Evolutionary conservation across 352 stramenopile genomes (phyloP).

Genomic region (Sclerospora graminicola): DNA sequence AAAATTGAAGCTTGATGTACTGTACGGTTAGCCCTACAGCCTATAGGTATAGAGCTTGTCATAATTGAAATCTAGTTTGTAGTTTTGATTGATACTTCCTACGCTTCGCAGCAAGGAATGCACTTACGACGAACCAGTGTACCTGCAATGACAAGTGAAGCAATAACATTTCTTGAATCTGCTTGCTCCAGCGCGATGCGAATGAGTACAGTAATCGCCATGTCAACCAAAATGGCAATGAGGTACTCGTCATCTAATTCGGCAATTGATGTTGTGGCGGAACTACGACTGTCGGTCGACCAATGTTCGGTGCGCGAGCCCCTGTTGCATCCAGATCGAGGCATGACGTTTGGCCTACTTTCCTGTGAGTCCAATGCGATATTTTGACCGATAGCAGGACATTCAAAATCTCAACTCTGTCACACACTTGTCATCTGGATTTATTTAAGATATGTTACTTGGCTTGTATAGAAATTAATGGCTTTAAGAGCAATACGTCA

Average conservation of each 20-base stretch:
- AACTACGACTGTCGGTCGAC: slow-evolving; percentile 14
- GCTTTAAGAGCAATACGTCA: no score
- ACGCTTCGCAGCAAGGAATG: no score
- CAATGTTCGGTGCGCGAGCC: slow-evolving; percentile 17
- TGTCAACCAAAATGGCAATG: slow-evolving; percentile 27
- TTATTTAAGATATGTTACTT: no score
- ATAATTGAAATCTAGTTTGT: no score
- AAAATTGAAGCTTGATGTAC: no score
- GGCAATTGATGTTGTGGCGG: slow-evolving; percentile 9
- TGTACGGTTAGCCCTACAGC: no score
- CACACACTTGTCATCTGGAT: no score
- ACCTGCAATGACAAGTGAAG: background rate
- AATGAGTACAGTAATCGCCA: slow-evolving; percentile 33
- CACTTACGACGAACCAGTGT: background rate
- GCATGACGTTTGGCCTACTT: slow-evolving; percentile 22
- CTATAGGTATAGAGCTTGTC: no score
- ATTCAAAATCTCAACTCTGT: slow-evolving; percentile 26
- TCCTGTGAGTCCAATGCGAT: slow-evolving; percentile 20
- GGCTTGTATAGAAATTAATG: no score
- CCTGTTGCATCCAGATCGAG: slow-evolving; percentile 28
- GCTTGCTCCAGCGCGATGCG: slow-evolving; percentile 32
- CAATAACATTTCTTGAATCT: slow-evolving; percentile 17
- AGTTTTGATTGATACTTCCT: background rate
- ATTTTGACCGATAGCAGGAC: slow-evolving; percentile 15
- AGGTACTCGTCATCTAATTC: slow-evolving; percentile 25